These are phyloP conservation scores for Wickerhamomyces subpelliculosus DNA, from an alignment of 805 yeast genomes.

Conservation along the genomic window DNA sequence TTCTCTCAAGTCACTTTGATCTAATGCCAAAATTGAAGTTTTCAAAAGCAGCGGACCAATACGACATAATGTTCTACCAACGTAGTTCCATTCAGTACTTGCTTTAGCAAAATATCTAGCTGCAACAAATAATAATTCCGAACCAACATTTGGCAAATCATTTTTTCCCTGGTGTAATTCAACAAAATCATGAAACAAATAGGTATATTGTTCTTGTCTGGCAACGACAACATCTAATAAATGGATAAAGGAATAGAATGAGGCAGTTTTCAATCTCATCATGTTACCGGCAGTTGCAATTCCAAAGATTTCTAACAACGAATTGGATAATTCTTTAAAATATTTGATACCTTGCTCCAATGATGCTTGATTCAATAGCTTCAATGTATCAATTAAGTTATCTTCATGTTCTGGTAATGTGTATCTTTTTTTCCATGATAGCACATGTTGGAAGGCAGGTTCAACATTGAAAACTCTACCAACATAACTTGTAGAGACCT, in stretches of 20 bases:
- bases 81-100: constrained; percentile 50
- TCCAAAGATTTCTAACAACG: constrained; percentile 30
- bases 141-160: constrained; percentile 43
- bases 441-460: constrained; percentile 42
- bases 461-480: constrained; percentile 65
- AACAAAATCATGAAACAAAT: constrained; percentile 46
- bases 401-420: constrained; percentile 32
- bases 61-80: constrained; percentile 60
- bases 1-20: constrained; percentile 12
- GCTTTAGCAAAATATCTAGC: constrained; percentile 42
- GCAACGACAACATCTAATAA: constrained; percentile 58
- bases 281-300: constrained; percentile 14
- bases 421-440: constrained; percentile 42
- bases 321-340: constrained; percentile 49
- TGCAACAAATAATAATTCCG: constrained; percentile 39
- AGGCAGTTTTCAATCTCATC: constrained; percentile 25
- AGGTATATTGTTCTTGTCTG: constrained; percentile 56
- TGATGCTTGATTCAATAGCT: constrained; percentile 47
- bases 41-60: constrained; percentile 45
- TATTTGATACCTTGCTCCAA: constrained; percentile 46
- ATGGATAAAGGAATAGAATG: constrained; percentile 53
- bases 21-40: constrained; percentile 26
- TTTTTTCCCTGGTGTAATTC: constrained; percentile 19
- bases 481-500: constrained; percentile 55
- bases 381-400: constrained; percentile 40